Base-by-base conservation (phyloP, 164 flowering plant genomes). In the Stephania yunnanensis region DNA sequence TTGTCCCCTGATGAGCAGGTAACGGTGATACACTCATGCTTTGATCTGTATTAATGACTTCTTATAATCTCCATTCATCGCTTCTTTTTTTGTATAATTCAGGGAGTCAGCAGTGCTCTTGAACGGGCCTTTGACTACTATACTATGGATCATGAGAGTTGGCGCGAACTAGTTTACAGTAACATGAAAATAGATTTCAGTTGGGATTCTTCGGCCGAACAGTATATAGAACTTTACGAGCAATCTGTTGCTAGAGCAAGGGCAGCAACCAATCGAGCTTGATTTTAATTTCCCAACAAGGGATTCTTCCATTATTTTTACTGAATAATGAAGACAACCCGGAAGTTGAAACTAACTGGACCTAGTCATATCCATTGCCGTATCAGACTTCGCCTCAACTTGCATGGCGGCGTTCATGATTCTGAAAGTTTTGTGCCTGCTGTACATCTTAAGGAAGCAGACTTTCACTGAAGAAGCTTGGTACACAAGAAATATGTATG, bases 151-250 rank as follows among this genome's bases (percentile, higher is more conserved):
- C 66, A 73, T 69, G 89, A 86, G 73, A 79, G 77, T 64, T 95
- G 99, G 99, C 80, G 84, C 78, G 82, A 89, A 74, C 97, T 92
- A 78, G 93, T 92, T 74, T 84, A 85, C 76, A 91, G 87, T 83
- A 90, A 79, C 81, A 95, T 93, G 97, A 83, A 53, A 42, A 87
- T 93, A 66, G 98, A 95, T 78, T 92, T 93, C 80, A 90, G 98
- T 75, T 95, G 99, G 98, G 93, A 92, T 13, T 74, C 91, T 70
- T 92, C 99, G 67, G 90, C 98, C 5, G 66, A 87, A 42, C 88
- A 87, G 67, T 95, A 92, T 45, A 91, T 88, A 80, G 96, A 93
- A 67, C 95, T 91, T 45, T 95, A 95, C 65, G 81, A 82, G 74
- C 92, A 83, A 68, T 85, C 99, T 58, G 93, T 91, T 36, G 83